Evolutionary conservation across 1,284 basidiomycete species (phyloP).

Genomic region (Leccinum fallax): DNA sequence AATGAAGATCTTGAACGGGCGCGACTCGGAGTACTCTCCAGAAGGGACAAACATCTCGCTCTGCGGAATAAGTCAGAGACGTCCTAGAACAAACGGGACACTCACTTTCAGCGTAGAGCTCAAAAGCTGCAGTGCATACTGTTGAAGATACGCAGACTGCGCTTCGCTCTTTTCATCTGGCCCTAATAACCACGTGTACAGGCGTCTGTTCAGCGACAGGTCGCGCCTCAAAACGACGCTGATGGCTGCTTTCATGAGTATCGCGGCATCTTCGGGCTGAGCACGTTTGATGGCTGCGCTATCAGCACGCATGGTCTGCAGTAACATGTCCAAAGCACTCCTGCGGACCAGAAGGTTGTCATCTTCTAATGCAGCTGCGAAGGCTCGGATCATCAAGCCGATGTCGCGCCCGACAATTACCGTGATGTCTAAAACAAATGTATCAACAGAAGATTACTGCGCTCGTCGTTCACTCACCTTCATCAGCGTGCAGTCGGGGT

Average conservation of each 20-base stretch:
- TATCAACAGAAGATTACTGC: constrained; percentile 5
- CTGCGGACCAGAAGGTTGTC: constrained; percentile 87
- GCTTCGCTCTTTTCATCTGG: constrained; percentile 73
- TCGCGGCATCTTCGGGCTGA: constrained; percentile 65
- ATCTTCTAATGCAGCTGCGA: constrained; percentile 87
- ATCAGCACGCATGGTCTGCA: constrained; percentile 75
- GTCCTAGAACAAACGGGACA: not conserved
- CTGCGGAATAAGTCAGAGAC: constrained; percentile 36
- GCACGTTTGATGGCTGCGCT: constrained; percentile 69
- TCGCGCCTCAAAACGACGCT: constrained; percentile 90
- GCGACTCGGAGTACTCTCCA: constrained; percentile 71
- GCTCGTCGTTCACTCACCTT: constrained; percentile 50
- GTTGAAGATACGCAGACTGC: constrained; percentile 72
- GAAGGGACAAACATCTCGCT: constrained; percentile 75
- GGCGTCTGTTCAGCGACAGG: constrained; percentile 87
- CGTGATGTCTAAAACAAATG: constrained; percentile 58
- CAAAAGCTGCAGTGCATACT: constrained; percentile 72
- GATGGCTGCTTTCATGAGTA: constrained; percentile 78
- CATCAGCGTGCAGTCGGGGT: constrained; percentile 65
- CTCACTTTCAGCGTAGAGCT: constrained; percentile 66
- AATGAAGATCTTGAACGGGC: constrained; percentile 95
- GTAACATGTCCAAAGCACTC: constrained; percentile 78
- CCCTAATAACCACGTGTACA: constrained; percentile 94
- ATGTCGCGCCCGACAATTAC: constrained; percentile 82
- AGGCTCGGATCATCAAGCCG: constrained; percentile 91